Conservation (phyloP, 164 flowering plant genomes). For the Aristolochia californica region DNA sequence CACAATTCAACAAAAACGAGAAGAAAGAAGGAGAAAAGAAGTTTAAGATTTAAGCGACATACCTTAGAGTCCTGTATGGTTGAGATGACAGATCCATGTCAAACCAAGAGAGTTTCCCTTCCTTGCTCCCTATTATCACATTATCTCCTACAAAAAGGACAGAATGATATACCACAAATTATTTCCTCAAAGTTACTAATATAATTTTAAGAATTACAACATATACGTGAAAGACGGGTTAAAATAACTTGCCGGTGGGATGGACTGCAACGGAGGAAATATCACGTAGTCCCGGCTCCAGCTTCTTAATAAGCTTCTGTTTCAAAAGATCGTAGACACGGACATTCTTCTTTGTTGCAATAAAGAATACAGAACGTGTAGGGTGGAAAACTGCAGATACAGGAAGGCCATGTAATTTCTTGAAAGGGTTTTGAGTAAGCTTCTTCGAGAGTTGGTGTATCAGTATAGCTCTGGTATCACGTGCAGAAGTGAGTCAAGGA, state of each 20-base stretch:
- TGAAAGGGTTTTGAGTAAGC: constrained; percentile 58
- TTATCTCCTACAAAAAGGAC: constrained; percentile 69
- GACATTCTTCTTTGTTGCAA: constrained; percentile 70
- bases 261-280: constrained; percentile 90
- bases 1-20: not conserved
- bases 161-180: not conserved
- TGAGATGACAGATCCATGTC: constrained; percentile 95
- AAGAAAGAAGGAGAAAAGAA: not conserved
- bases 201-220: not conserved
- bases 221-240: not conserved
- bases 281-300: constrained; percentile 79
- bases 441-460: constrained; percentile 87
- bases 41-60: constrained; percentile 16
- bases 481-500: constrained; percentile 53
- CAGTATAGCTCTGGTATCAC: constrained; percentile 72
- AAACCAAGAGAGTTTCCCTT: constrained; percentile 97
- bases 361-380: constrained; percentile 55
- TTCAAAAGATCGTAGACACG: constrained; percentile 80
- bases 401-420: constrained; percentile 73
- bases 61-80: constrained; percentile 71
- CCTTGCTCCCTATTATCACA: constrained; percentile 89
- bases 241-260: constrained; percentile 54
- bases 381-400: constrained; percentile 87
- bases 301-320: constrained; percentile 67
- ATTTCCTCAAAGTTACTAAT: not conserved